phyloP scores from a whole-genome alignment of 805 yeast genomes.

The Candida saitoana region DNA sequence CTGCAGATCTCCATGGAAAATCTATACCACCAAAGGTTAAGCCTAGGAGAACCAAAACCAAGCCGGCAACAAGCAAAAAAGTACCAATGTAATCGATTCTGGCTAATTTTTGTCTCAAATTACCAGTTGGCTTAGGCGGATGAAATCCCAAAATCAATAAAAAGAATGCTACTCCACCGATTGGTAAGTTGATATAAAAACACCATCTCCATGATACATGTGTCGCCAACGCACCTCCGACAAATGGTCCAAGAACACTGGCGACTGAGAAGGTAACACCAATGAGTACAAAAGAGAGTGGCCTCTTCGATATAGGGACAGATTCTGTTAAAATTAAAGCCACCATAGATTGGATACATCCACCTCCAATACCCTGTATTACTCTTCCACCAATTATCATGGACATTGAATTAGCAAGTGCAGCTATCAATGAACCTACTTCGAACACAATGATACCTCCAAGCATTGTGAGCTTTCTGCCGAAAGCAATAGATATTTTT shows the following conservation, averaged over 20 bases:
- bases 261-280: constrained; percentile 47
- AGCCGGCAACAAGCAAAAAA: constrained; percentile 36
- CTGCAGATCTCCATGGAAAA: constrained; percentile 53
- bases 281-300: constrained; percentile 35
- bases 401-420: constrained; percentile 50
- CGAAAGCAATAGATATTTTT: constrained; percentile 50
- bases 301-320: constrained; percentile 41
- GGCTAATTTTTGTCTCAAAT: constrained; percentile 31
- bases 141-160: constrained; percentile 38
- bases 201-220: constrained; percentile 73
- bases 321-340: constrained; percentile 56
- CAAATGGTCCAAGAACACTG: constrained; percentile 55
- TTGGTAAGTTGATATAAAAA: constrained; percentile 64
- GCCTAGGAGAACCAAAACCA: constrained; percentile 45
- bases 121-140: constrained; percentile 45
- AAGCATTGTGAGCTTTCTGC: constrained; percentile 49
- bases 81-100: constrained; percentile 51
- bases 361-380: constrained; percentile 68
- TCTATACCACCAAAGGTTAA: constrained; percentile 53
- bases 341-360: constrained; percentile 58
- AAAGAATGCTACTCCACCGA: constrained; percentile 50
- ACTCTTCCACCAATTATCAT: constrained; percentile 70
- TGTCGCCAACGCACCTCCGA: constrained; percentile 64
- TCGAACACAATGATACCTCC: constrained; percentile 52
- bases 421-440: constrained; percentile 59